Conservation (phyloP, 495 filamentous ascomycete species). For the Tuber aestivum region DNA sequence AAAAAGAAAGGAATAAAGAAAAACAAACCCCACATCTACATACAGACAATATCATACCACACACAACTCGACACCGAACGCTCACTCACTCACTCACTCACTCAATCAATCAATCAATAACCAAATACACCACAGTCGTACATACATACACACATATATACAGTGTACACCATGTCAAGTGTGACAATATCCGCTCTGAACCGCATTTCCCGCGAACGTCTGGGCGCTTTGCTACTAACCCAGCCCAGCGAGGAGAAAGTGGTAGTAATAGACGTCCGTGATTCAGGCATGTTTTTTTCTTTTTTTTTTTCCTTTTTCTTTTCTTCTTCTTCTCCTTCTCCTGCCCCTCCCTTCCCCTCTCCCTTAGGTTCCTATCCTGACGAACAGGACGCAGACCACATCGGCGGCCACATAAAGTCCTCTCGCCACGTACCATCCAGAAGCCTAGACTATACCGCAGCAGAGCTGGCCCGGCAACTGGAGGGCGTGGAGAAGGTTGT, state of each 20-base stretch:
- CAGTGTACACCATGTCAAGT: constrained; percentile 24
- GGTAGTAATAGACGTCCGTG: constrained; percentile 83
- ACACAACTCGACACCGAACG: no score
- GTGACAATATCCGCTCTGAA: constrained; percentile 20
- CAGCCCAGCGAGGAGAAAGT: constrained; percentile 46
- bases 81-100: no score
- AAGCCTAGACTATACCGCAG: constrained; percentile 65
- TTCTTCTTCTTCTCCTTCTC: no score
- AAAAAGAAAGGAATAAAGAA: background rate
- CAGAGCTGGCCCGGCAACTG: constrained; percentile 73
- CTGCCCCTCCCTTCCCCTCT: background rate
- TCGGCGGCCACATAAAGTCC: constrained; percentile 82
- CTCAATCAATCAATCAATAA: background rate
- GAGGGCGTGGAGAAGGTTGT: constrained; percentile 74
- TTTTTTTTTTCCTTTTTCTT: no score
- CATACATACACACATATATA: constrained; percentile 3
- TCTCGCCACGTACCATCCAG: constrained; percentile 69
- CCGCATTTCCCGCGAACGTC: constrained; percentile 36
- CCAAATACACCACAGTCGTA: background rate
- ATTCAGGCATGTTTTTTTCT: constrained; percentile 55
- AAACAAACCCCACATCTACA: background rate
- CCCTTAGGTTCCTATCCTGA: background rate
- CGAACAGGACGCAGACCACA: constrained; percentile 56
- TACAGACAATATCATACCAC: background rate
- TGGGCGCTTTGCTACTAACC: constrained; percentile 31